Conservation (phyloP, 2,329 filamentous ascomycete genomes). For the Colletotrichum caudatum region DNA sequence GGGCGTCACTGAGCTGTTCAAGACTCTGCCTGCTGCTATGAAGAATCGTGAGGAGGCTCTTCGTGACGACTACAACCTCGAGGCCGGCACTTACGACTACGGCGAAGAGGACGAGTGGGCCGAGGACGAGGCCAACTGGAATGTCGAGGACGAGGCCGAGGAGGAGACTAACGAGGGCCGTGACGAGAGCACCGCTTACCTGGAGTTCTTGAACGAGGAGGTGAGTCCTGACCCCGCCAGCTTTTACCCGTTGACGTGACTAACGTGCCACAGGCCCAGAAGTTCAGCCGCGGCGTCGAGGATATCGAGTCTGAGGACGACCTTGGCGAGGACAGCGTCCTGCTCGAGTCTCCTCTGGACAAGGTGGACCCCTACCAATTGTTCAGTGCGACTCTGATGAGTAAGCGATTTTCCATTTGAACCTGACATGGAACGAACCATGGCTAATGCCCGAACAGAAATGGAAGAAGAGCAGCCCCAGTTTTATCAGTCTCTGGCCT, state of each 20-base stretch:
- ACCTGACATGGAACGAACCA: not conserved
- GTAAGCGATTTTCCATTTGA: conserved; percentile 66
- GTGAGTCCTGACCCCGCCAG: conserved; percentile 55
- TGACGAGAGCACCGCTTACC: conserved; percentile 92
- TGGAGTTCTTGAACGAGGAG: conserved; percentile 96
- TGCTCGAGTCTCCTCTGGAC: conserved; percentile 94
- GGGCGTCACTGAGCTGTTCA: conserved; percentile 91
- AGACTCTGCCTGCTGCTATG: conserved; percentile 86
- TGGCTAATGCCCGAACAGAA: conserved; percentile 61
- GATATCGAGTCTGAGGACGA: conserved; percentile 84
- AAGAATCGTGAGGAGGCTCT: conserved; percentile 94
- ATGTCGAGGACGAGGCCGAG: conserved; percentile 76
- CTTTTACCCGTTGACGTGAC: conserved; percentile 6
- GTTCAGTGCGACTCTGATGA: conserved; percentile 84
- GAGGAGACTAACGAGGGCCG: conserved; percentile 75
- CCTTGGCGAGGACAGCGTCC: conserved; percentile 89
- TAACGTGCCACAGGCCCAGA: conserved; percentile 75
- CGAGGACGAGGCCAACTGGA: conserved; percentile 86
- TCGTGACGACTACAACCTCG: conserved; percentile 84
- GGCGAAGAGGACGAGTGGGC: conserved; percentile 85
- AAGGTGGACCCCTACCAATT: conserved; percentile 94
- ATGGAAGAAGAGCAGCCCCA: conserved; percentile 92
- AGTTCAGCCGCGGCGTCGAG: conserved; percentile 76
- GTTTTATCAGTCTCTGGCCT: conserved; percentile 84
- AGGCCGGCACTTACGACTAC: conserved; percentile 69